These are phyloP conservation scores for Microbotryomycetes sp. DNA, from an alignment of 1,284 basidiomycete species.

Conservation along the genomic window DNA sequence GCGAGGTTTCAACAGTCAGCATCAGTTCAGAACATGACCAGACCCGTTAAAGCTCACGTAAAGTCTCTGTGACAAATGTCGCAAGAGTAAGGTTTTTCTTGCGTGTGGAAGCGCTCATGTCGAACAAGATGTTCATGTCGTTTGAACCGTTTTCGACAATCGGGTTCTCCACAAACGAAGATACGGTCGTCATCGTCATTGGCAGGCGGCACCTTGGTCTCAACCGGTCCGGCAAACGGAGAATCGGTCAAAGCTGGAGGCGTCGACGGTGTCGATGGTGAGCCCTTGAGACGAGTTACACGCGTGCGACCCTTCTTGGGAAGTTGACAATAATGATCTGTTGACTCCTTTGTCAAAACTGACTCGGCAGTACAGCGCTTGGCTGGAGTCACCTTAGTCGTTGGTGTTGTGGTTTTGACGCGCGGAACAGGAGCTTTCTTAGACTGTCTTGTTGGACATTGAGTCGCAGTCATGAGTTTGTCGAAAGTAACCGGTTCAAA, in stretches of 20 bases:
- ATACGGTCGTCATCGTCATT: background rate
- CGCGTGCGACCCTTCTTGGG: too few species aligned
- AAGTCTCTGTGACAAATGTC: slow-evolving; percentile 63
- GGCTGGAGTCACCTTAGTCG: background rate
- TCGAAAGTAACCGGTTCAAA: background rate
- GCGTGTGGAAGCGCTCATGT: slow-evolving; percentile 80
- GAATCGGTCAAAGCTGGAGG: background rate
- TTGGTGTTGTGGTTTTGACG: background rate
- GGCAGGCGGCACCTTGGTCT: background rate
- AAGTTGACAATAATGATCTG: too few species aligned
- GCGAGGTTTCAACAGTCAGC: background rate
- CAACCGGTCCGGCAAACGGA: background rate
- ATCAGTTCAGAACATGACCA: background rate
- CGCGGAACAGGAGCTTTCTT: too few species aligned
- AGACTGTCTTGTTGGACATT: background rate
- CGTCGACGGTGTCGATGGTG: background rate
- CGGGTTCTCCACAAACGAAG: slow-evolving; percentile 9
- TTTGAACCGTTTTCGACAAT: slow-evolving; percentile 74
- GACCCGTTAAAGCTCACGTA: too few species aligned
- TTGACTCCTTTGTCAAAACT: background rate
- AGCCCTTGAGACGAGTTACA: too few species aligned
- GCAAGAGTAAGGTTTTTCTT: slow-evolving; percentile 75
- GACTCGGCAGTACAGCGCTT: background rate
- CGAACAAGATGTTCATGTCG: slow-evolving; percentile 80
- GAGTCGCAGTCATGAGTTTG: background rate